phyloP scores from a whole-genome alignment of 306 rosid species.

The Vigna nakashimae region DNA sequence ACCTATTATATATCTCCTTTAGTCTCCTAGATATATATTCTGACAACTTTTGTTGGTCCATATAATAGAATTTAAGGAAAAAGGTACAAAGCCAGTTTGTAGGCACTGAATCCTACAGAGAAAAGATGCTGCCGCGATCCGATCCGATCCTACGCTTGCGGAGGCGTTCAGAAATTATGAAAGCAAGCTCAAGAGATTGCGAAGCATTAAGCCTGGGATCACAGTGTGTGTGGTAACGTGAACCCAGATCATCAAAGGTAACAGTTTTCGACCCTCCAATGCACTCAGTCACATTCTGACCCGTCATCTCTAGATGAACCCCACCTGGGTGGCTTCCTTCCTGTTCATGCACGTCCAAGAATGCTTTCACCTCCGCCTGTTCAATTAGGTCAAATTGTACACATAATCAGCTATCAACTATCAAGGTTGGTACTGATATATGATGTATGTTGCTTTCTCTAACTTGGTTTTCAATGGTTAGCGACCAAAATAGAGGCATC shows the following conservation, averaged over 20 bases:
- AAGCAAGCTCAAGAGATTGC: conserved; percentile 88
- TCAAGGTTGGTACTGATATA: background rate
- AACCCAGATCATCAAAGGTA: conserved; percentile 75
- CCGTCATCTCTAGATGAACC: conserved; percentile 87
- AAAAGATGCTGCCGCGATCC: conserved; percentile 36
- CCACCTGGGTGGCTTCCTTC: conserved; percentile 95
- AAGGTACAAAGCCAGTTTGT: conserved; percentile 5
- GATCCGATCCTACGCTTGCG: conserved; percentile 71
- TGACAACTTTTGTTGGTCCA: background rate
- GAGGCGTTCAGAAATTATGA: conserved; percentile 76
- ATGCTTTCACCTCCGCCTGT: conserved; percentile 85
- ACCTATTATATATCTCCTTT: background rate
- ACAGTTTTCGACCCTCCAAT: conserved; percentile 86
- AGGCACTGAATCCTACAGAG: conserved; percentile 24
- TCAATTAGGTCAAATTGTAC: background rate
- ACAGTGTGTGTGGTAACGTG: conserved; percentile 90
- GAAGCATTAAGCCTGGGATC: conserved; percentile 90
- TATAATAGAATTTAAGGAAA: background rate
- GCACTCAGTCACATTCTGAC: conserved; percentile 94
- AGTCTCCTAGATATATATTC: background rate
- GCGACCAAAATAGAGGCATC: background rate
- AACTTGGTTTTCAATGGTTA: background rate
- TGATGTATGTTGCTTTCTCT: background rate
- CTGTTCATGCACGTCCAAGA: conserved; percentile 88
- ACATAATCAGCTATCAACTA: background rate